Evolutionary conservation across 331 rosid species (phyloP), one percentile per base, ranked within the genome.

Genomic region (Malus hybrid): DNA sequence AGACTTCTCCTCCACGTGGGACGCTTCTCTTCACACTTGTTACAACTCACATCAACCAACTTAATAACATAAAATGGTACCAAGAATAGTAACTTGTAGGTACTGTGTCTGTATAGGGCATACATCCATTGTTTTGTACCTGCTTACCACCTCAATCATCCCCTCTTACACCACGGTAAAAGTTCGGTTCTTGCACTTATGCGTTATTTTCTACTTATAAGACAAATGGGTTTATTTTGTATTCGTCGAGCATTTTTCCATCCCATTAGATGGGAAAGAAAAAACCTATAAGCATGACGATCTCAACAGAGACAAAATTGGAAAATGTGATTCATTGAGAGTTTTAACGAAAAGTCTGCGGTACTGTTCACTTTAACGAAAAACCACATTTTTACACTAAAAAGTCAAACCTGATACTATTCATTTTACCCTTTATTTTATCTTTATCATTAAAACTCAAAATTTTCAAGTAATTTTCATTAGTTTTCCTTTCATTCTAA

Each of bases 1-100:
- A 83, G 70, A 42, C 69, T 48, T 69, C 66, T 36, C 80, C 71
- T 62, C 73, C 86, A n/a, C 56, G 20, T 28, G 44, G 20, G 22
- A 20, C 50, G 83, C 76, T 81, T 27, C 32, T 75, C 74, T 42
- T 56, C 28, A 73, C 83, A 71, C 77, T 71, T 78, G 82, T 67
- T 22, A 56, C 8, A 69, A 77, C n/a, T 65, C 65, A 67, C 76
- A 27, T 10, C 74, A 31, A 14, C 67, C 69, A 61, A 52, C 77
- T 15, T 24, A 6, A 57, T 24, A 72, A 7, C 65, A 4, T 64
- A 24, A 44, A 42, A 28, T 27, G 60, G 29, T 61, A 31, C 69
- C 77, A 42, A 73, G 22, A 73, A 10, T 61, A 61, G 69, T 16
- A 59, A 33, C 33, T 20, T 11, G 13, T 54, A 10, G 28, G n/a